These are phyloP conservation scores for Neopestalotiopsis sp. DNA, from an alignment of 2,329 filamentous ascomycete species.

Conservation along the genomic window DNA sequence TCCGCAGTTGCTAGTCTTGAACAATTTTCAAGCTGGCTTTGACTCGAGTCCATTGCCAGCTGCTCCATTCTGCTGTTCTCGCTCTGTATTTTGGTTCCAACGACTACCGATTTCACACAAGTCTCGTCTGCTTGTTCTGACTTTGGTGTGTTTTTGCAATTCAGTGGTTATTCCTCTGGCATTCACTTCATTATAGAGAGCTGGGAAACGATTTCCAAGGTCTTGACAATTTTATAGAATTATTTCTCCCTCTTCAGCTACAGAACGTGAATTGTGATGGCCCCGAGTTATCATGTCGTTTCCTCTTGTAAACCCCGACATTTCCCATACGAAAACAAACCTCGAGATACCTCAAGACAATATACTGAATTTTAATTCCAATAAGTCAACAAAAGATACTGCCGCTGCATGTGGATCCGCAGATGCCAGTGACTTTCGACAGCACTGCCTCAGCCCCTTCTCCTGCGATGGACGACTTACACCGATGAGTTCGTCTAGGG, in stretches of 20 bases:
- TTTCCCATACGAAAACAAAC: neutral
- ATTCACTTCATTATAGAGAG: neutral
- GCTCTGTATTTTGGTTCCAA: neutral
- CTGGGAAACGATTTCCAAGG: neutral
- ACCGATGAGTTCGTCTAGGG: conserved; percentile 20
- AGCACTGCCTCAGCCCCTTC: conserved; percentile 49
- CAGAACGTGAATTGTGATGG: neutral
- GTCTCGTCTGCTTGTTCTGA: neutral
- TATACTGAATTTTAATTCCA: neutral
- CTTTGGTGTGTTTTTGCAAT: neutral
- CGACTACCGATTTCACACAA: neutral
- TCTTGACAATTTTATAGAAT: neutral
- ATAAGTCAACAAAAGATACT: neutral
- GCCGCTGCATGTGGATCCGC: conserved; percentile 23
- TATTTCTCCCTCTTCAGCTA: neutral
- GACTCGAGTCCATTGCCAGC: neutral
- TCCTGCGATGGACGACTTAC: conserved; percentile 36
- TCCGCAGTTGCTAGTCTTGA: neutral
- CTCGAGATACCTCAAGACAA: neutral
- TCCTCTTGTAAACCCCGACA: neutral
- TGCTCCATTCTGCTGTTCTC: neutral
- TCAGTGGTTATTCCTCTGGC: neutral
- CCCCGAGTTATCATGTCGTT: conserved; percentile 1
- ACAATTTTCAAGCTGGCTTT: neutral
- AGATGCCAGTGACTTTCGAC: conserved; percentile 38